Percentiles rank a stretch among this genome's conserved stretches.
phyloP scores from a whole-genome alignment of 2,329 filamentous ascomycete genomes.

The Colletotrichum salicis region DNA sequence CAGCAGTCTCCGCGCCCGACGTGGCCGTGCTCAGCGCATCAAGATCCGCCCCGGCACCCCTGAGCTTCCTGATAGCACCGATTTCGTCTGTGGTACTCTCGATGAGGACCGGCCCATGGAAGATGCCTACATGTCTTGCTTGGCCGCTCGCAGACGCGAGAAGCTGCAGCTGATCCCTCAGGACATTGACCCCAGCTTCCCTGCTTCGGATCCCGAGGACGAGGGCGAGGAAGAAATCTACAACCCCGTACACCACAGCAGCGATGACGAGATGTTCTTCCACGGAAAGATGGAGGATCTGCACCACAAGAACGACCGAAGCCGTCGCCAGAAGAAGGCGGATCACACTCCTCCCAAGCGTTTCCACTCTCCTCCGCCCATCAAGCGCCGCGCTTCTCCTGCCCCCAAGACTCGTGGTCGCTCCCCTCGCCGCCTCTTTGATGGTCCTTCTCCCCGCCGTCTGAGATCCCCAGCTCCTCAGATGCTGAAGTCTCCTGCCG shows the following conservation, averaged over 20 bases:
- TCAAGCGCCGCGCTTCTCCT: constrained; percentile 61
- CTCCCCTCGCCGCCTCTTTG: constrained; percentile 70
- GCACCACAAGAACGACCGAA: constrained; percentile 65
- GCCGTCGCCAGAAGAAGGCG: constrained; percentile 61
- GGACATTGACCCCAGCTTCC: constrained; percentile 97
- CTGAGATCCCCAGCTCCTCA: constrained; percentile 75
- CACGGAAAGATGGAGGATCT: constrained; percentile 78
- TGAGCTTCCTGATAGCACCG: constrained; percentile 94
- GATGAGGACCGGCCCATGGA: constrained; percentile 97
- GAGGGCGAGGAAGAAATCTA: constrained; percentile 79
- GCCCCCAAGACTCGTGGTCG: constrained; percentile 56
- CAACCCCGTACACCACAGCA: constrained; percentile 68
- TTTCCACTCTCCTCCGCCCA: constrained; percentile 58
- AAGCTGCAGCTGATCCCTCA: constrained; percentile 90
- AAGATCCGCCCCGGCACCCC: constrained; percentile 76
- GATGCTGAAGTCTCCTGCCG: constrained; percentile 59
- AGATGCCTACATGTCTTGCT: constrained; percentile 87
- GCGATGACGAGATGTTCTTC: constrained; percentile 77
- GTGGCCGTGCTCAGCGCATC: constrained; percentile 51
- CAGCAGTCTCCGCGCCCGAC: constrained; percentile 45
- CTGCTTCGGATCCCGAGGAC: constrained; percentile 90
- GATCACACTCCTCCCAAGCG: constrained; percentile 57
- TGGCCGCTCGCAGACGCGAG: constrained; percentile 82
- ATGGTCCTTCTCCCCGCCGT: constrained; percentile 75
- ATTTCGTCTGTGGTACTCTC: constrained; percentile 98